These are phyloP conservation scores for Clavaria fumosa DNA, from an alignment of 768 basidiomycete species.

Conservation along the genomic window DNA sequence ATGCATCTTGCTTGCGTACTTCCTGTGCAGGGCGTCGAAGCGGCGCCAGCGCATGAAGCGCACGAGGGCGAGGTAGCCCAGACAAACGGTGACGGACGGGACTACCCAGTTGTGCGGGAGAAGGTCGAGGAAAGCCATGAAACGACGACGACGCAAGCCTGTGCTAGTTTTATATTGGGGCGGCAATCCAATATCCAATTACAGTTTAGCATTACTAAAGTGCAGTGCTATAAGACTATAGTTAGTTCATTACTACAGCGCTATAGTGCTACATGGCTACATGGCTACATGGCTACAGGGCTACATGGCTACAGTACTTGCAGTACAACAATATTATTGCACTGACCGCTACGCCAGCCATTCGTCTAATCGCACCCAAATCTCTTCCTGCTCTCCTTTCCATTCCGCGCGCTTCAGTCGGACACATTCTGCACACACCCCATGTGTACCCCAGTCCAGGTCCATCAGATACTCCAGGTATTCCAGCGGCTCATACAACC, in stretches of 20 bases:
- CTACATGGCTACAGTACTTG: too few species aligned
- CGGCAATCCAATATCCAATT: too few species aligned
- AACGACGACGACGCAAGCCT: too few species aligned
- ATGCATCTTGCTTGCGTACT: constrained; percentile 23
- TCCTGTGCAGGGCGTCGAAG: constrained; percentile 26
- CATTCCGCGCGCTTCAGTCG: constrained; percentile 49
- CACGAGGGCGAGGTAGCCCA: constrained; percentile 19
- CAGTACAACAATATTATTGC: too few species aligned
- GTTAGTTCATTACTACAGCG: too few species aligned
- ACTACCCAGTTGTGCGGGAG: neutral
- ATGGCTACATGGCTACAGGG: too few species aligned
- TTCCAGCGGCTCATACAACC: constrained; percentile 59
- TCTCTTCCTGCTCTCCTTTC: constrained; percentile 37
- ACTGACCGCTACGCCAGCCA: too few species aligned
- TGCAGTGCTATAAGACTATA: too few species aligned
- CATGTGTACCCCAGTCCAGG: constrained; percentile 41
- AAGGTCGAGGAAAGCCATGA: constrained; percentile 7
- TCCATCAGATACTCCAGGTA: constrained; percentile 44
- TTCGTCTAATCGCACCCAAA: constrained; percentile 46
- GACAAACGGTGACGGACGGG: neutral
- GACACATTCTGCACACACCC: constrained; percentile 44
- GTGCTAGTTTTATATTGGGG: too few species aligned
- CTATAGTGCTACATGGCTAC: too few species aligned
- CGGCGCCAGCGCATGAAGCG: constrained; percentile 26
- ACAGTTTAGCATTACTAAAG: too few species aligned